Percentiles rank a stretch among this genome's conserved stretches.
phyloP scores from a whole-genome alignment of 1,284 basidiomycete genomes.

The Porogramme epimiltina region DNA sequence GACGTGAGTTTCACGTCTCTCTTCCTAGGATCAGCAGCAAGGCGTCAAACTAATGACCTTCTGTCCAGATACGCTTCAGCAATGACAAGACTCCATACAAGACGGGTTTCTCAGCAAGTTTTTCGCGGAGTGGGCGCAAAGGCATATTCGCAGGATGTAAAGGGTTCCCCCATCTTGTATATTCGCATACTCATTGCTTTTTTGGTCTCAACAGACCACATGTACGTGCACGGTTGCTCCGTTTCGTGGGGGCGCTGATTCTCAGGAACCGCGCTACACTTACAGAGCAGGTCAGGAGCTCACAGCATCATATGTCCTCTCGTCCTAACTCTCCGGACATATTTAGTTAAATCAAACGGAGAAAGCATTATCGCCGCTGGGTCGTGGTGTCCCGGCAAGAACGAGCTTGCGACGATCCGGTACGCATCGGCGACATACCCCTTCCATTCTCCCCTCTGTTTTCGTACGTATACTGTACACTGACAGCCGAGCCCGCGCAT shows the following conservation, averaged over 20 bases:
- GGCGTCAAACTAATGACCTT: not conserved
- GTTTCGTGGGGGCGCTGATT: no score
- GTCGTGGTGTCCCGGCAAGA: conserved; percentile 81
- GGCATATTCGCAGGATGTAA: conserved; percentile 77
- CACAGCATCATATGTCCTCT: no score
- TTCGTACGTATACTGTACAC: not conserved
- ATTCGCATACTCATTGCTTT: not conserved
- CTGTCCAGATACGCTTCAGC: conserved; percentile 78
- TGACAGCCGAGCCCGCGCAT: not conserved
- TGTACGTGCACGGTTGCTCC: conserved; percentile 27
- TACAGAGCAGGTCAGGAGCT: no score
- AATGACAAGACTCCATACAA: conserved; percentile 96
- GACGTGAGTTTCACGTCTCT: conserved; percentile 59
- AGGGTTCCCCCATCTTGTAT: conserved; percentile 31
- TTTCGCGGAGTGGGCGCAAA: conserved; percentile 80
- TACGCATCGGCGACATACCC: no score
- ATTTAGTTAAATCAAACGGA: conserved; percentile 67
- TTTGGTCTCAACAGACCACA: conserved; percentile 39
- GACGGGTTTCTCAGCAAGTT: conserved; percentile 72
- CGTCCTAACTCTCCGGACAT: no score
- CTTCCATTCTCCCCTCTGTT: not conserved
- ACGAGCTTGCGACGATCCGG: conserved; percentile 78
- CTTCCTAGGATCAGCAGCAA: no score
- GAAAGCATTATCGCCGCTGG: conserved; percentile 79
- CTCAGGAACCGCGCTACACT: no score